A percentile compares a stretch with the other conserved stretches of the same genome.
Conservation (phyloP, 176 grass and related monocot genomes). For the Cymbopogon citratus region DNA sequence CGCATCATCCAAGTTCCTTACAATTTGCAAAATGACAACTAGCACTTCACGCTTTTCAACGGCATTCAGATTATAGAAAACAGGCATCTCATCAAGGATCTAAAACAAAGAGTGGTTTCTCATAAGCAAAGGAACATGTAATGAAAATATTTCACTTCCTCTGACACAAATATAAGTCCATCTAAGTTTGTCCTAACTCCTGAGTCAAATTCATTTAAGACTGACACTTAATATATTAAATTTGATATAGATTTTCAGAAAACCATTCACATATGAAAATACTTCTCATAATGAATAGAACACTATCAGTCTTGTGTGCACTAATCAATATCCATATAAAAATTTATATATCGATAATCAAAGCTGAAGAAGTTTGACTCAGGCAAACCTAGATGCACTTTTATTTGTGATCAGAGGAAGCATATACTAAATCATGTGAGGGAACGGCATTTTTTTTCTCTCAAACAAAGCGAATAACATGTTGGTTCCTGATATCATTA, state of each 20-base stretch:
- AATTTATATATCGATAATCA: not conserved
- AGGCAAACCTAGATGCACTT: not conserved
- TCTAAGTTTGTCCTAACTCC: not conserved
- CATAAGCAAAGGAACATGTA: conserved; percentile 24
- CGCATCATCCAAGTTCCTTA: conserved; percentile 93
- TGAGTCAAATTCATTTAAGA: not conserved
- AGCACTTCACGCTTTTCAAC: conserved; percentile 96
- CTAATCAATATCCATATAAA: not conserved
- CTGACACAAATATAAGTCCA: not conserved
- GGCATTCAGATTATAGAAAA: conserved; percentile 95
- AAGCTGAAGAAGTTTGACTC: not conserved
- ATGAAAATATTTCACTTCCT: not conserved
- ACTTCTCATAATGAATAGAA: not conserved
- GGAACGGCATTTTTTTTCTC: not conserved
- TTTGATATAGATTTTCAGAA: not conserved
- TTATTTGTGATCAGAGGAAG: not conserved
- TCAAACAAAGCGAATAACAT: not conserved
- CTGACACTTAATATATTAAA: not conserved
- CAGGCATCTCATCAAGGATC: conserved; percentile 99
- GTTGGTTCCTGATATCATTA: not conserved
- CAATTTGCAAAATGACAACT: conserved; percentile 92
- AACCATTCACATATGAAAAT: not conserved
- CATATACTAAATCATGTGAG: conserved; percentile 21
- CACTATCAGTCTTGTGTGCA: not conserved
- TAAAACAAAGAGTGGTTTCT: conserved; percentile 37